A percentile compares a stretch with the other conserved stretches of the same genome.
Conservation (phyloP, 2,329 filamentous ascomycete genomes). For the Berkeleyomyces basicola region DNA sequence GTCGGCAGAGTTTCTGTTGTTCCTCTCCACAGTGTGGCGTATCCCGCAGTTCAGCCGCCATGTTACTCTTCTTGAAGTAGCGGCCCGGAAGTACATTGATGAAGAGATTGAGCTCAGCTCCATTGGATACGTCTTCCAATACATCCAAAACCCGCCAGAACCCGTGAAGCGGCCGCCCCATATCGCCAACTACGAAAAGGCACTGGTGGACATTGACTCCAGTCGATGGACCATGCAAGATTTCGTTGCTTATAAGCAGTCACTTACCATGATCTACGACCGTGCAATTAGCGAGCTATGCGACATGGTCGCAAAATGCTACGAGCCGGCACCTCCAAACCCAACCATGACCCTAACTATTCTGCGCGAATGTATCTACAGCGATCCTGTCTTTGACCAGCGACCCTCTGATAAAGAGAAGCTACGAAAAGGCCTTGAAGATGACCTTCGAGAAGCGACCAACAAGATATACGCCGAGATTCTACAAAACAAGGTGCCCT, state of each 20-base stretch:
- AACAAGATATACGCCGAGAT: constrained; percentile 57
- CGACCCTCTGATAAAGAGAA: constrained; percentile 48
- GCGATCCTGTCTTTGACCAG: constrained; percentile 58
- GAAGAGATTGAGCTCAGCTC: constrained; percentile 68
- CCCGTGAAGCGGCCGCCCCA: constrained; percentile 55
- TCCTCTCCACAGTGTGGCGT: constrained; percentile 77
- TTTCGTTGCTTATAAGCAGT: constrained; percentile 54
- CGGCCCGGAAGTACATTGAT: constrained; percentile 69
- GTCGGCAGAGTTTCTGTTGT: constrained; percentile 67
- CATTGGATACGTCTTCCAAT: constrained; percentile 57
- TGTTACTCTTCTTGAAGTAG: constrained; percentile 69
- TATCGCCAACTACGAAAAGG: constrained; percentile 33
- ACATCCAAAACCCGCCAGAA: constrained; percentile 23
- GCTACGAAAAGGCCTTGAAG: constrained; percentile 4
- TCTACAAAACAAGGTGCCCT: constrained; percentile 64
- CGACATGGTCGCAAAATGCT: constrained; percentile 72
- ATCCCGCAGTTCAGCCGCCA: constrained; percentile 68
- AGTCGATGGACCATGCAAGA: constrained; percentile 54
- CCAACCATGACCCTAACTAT: constrained; percentile 67
- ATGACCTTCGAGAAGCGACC: constrained; percentile 6
- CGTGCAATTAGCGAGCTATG: constrained; percentile 74
- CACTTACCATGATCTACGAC: constrained; percentile 61
- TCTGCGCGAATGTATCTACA: constrained; percentile 65
- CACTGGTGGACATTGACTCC: constrained; percentile 39
- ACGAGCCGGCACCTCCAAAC: constrained; percentile 70